Conservation (phyloP, 768 basidiomycete genomes). For the Tylopilus sp. region DNA sequence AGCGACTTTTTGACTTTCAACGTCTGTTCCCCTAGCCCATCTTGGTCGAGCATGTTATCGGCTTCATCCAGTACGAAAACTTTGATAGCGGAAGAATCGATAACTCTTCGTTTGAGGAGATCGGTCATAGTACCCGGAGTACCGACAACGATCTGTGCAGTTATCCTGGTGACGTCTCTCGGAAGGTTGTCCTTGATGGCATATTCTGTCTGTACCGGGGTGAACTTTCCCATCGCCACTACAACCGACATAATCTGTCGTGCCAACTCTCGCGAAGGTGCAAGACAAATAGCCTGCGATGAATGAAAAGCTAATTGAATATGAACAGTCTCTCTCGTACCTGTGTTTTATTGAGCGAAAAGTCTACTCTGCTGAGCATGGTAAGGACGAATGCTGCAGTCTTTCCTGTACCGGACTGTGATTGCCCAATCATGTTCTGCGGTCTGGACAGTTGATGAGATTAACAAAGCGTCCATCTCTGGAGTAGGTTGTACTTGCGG, state of each 20-base stretch:
- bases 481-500: slow-evolving; percentile 59
- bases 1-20: slow-evolving; percentile 89
- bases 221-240: slow-evolving; percentile 92
- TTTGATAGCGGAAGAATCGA: slow-evolving; percentile 79
- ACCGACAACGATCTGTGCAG: slow-evolving; percentile 90
- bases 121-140: slow-evolving; percentile 95
- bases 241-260: slow-evolving; percentile 97
- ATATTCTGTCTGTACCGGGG: slow-evolving; percentile 88
- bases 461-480: background rate
- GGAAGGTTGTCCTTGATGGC: slow-evolving; percentile 89
- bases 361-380: slow-evolving; percentile 94
- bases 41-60: slow-evolving; percentile 97
- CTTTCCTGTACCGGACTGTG: slow-evolving; percentile 98
- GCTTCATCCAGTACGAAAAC: slow-evolving; percentile 98
- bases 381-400: slow-evolving; percentile 97
- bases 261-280: slow-evolving; percentile 94
- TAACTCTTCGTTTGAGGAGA: slow-evolving; percentile 71
- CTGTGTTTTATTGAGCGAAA: slow-evolving; percentile 76
- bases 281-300: slow-evolving; percentile 87
- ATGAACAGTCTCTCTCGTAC: slow-evolving; percentile 37
- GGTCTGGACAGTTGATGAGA: slow-evolving; percentile 52
- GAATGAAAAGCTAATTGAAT: background rate
- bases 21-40: slow-evolving; percentile 92
- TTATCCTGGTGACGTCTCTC: slow-evolving; percentile 59
- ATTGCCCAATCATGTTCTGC: slow-evolving; percentile 98